phyloP scores from a whole-genome alignment of 768 basidiomycete species.

The Auriculariales sp. region DNA sequence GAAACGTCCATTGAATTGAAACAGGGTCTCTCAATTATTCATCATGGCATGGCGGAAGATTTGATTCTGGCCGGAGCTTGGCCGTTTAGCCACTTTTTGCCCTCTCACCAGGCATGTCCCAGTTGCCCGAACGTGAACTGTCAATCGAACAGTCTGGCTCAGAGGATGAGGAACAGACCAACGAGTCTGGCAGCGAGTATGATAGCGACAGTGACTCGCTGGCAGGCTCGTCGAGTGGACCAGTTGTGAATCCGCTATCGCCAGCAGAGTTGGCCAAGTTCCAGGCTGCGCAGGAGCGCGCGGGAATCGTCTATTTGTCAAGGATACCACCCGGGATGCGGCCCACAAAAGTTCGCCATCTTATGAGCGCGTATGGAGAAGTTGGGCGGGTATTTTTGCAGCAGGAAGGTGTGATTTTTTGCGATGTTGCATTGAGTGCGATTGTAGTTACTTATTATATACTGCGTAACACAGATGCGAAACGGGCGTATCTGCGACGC shows the following conservation, averaged over 20 bases:
- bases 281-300: slow-evolving; percentile 53
- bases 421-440: background rate
- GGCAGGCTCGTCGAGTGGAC: too few species aligned
- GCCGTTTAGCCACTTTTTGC: too few species aligned
- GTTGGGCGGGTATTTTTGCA: slow-evolving; percentile 87
- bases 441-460: too few species aligned
- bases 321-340: slow-evolving; percentile 97
- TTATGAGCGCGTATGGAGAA: slow-evolving; percentile 82
- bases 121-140: too few species aligned
- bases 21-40: too few species aligned
- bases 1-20: too few species aligned
- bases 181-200: background rate
- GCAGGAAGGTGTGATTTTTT: slow-evolving; percentile 63
- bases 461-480: slow-evolving; percentile 68
- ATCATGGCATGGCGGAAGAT: too few species aligned
- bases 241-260: slow-evolving; percentile 42
- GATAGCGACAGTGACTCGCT: background rate
- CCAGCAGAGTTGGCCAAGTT: slow-evolving; percentile 62
- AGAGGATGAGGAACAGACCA: background rate
- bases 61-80: too few species aligned
- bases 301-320: slow-evolving; percentile 89
- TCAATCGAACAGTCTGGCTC: too few species aligned
- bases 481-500: slow-evolving; percentile 68
- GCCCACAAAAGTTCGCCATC: slow-evolving; percentile 85
- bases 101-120: too few species aligned